Conservation (phyloP, 2,329 filamentous ascomycete species). For the Fusarium phyllophilum region DNA sequence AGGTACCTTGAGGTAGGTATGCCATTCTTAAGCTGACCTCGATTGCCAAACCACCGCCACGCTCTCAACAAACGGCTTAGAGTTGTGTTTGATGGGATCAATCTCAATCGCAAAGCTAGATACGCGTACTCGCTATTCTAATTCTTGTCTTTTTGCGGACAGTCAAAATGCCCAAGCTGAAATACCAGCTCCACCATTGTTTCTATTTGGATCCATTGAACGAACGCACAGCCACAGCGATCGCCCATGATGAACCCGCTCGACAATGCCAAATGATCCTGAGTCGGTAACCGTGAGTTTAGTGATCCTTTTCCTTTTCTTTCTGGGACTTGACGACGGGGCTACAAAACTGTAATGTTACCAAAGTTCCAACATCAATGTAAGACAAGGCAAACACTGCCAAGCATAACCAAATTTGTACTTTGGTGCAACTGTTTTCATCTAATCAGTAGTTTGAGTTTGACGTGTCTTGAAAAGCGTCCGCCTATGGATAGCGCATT, state of each 20-base stretch:
- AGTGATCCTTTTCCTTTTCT: not conserved
- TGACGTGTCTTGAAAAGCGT: not conserved
- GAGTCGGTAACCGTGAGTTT: slow-evolving; percentile 8
- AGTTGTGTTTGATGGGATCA: not conserved
- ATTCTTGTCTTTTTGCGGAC: not conserved
- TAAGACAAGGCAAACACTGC: not conserved
- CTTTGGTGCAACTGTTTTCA: not conserved
- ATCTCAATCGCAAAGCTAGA: not conserved
- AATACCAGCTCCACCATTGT: not conserved
- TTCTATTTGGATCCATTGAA: not conserved
- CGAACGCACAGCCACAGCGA: slow-evolving; percentile 27
- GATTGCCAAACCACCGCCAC: not conserved
- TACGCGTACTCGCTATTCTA: not conserved
- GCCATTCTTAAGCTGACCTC: not conserved
- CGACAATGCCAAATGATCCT: slow-evolving; percentile 1
- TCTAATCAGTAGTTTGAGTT: not conserved
- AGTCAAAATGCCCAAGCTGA: not conserved
- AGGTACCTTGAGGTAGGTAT: not conserved
- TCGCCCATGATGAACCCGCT: not conserved
- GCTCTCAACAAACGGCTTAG: not conserved
- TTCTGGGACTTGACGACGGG: too few relatives aligned
- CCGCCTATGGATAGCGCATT: not conserved
- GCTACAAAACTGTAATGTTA: too few relatives aligned
- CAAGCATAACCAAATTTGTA: not conserved
- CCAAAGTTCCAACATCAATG: not conserved